A percentile compares a stretch with the other conserved stretches of the same genome.
Evolutionary conservation across 257 asterid genomes (phyloP).

Genomic region (Fraxinus anomala): DNA sequence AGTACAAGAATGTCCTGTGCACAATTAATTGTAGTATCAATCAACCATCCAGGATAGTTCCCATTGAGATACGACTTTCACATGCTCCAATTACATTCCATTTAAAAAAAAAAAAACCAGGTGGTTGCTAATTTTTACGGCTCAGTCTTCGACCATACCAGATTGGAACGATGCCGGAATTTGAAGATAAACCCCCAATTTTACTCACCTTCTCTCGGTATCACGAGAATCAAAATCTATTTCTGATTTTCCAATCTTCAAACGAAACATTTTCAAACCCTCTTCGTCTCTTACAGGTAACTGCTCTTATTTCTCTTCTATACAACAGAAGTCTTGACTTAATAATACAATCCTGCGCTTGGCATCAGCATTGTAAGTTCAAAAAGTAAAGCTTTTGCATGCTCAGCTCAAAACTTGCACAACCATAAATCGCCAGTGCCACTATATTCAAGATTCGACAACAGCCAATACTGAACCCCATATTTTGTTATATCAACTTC

Average conservation of each 20-base stretch:
- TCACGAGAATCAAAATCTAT: conserved; percentile 11
- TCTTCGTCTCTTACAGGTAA: conserved; percentile 12
- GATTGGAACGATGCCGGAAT: conserved; percentile 24
- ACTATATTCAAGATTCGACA: conserved; percentile 25
- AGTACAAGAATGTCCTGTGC: conserved; percentile 35
- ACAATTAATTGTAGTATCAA: conserved; percentile 30
- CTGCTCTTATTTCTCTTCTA: conserved; percentile 35
- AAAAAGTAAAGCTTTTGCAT: conserved; percentile 29
- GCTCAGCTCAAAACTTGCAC: conserved; percentile 24
- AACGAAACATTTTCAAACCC: conserved; percentile 28
- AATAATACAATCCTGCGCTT: conserved; percentile 39
- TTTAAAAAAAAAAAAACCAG: background rate
- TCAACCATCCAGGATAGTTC: conserved; percentile 17
- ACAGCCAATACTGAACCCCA: conserved; percentile 23
- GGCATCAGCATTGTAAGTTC: conserved; percentile 26
- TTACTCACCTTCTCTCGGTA: conserved; percentile 5
- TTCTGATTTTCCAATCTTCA: conserved; percentile 22
- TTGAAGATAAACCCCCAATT: background rate
- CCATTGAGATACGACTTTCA: conserved; percentile 11
- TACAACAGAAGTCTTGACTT: conserved; percentile 27
- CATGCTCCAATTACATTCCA: conserved; percentile 2
- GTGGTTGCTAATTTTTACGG: conserved; percentile 23
- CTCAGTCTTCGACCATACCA: conserved; percentile 31
- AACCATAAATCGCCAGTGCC: conserved; percentile 20
- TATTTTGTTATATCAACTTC: conserved; percentile 18